These are phyloP conservation scores for Phytophthora sansomeana DNA, from an alignment of 352 stramenopile species.

Conservation along the genomic window DNA sequence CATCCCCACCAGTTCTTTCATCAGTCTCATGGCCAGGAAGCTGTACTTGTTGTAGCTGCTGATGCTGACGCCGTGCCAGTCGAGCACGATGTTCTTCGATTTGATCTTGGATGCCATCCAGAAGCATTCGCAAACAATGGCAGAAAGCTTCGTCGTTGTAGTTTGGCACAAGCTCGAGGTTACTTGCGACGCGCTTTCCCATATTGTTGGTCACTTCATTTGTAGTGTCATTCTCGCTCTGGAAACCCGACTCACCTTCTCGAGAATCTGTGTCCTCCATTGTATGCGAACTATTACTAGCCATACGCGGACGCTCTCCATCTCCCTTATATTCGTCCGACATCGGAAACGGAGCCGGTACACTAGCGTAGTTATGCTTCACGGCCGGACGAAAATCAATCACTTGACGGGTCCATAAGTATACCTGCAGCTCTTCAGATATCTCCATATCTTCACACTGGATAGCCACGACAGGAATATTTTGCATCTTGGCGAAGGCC, in stretches of 20 bases:
- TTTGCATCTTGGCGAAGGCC: constrained; percentile 87
- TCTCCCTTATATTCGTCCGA: constrained; percentile 9
- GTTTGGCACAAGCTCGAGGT: constrained; percentile 42
- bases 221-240: constrained; percentile 13
- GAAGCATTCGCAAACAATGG: constrained; percentile 68
- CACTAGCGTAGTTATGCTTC: constrained; percentile 27
- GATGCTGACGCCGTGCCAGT: constrained; percentile 46
- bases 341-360: constrained; percentile 1
- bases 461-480: constrained; percentile 85
- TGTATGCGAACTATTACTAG: constrained; percentile 36
- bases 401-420: constrained; percentile 88
- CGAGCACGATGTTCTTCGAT: constrained; percentile 81
- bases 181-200: constrained; percentile 20
- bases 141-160: constrained; percentile 74
- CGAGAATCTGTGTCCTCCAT: constrained; percentile 32
- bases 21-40: constrained; percentile 41
- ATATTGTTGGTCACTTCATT: constrained; percentile 16
- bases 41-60: constrained; percentile 32
- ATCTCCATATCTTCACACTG: constrained; percentile 87
- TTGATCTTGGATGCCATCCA: constrained; percentile 86
- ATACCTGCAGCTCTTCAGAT: constrained; percentile 85
- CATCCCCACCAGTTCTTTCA: constrained; percentile 11
- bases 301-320: constrained; percentile 11
- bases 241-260: constrained; percentile 24
- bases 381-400: constrained; percentile 77